Evolutionary conservation across 2,329 filamentous ascomycete genomes (phyloP).

Genomic region (Penicillium sp.): DNA sequence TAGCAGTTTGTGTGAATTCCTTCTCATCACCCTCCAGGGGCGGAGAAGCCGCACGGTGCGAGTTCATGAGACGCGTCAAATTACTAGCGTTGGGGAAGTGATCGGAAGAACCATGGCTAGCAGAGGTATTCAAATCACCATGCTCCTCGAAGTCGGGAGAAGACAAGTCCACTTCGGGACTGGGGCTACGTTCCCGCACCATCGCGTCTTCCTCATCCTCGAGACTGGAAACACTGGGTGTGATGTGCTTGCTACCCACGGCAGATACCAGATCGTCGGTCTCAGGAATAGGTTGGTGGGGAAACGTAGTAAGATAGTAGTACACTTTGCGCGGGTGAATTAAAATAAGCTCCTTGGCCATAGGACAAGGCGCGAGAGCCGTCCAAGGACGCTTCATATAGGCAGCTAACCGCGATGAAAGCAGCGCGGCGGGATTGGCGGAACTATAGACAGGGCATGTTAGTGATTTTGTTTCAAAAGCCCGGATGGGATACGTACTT

Average conservation of each 20-base stretch:
- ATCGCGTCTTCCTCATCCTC: conserved; percentile 68
- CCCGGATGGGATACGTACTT: conserved; percentile 64
- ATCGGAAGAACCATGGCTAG: conserved; percentile 57
- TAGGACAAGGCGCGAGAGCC: conserved; percentile 73
- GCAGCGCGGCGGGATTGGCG: conserved; percentile 90
- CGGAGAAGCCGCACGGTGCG: conserved; percentile 74
- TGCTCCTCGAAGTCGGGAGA: conserved; percentile 79
- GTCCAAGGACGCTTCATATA: conserved; percentile 89
- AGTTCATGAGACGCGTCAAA: conserved; percentile 60
- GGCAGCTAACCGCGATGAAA: conserved; percentile 84
- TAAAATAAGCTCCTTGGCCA: conserved; percentile 89
- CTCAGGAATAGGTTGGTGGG: conserved; percentile 77
- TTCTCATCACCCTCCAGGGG: conserved; percentile 91
- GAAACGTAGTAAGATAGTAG: conserved; percentile 89
- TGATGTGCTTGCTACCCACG: conserved; percentile 64
- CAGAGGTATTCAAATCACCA: conserved; percentile 54
- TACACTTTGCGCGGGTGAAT: conserved; percentile 93
- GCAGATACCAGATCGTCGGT: conserved; percentile 53
- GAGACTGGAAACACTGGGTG: conserved; percentile 75
- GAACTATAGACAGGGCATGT: conserved; percentile 60
- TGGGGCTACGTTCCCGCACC: conserved; percentile 68
- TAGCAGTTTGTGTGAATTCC: conserved; percentile 94
- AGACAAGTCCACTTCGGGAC: conserved; percentile 89
- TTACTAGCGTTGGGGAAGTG: conserved; percentile 57
- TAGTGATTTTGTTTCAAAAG: conserved; percentile 17